Conservation (phyloP, 1,139 yeast species). For the Lodderomyces pseudojiufengensis region DNA sequence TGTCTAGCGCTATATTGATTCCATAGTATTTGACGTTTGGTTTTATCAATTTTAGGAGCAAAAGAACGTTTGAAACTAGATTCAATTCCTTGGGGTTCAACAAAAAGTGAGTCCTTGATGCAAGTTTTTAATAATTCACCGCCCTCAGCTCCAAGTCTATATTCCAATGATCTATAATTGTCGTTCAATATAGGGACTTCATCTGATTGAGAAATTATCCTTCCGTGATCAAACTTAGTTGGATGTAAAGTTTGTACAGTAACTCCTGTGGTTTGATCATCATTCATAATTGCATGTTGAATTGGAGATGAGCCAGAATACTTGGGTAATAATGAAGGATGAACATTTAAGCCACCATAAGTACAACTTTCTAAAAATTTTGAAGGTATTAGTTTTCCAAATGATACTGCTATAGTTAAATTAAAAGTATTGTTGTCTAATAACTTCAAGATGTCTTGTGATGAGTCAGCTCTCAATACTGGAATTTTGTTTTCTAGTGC, state of each 20-base stretch:
- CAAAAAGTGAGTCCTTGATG: constrained; percentile 32
- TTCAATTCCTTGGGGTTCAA: no score
- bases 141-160: constrained; percentile 55
- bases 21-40: constrained; percentile 48
- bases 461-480: constrained; percentile 57
- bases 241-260: constrained; percentile 91
- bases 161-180: constrained; percentile 38
- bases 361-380: constrained; percentile 44
- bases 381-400: constrained; percentile 74
- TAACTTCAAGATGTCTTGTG: constrained; percentile 45
- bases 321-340: constrained; percentile 83
- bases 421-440: constrained; percentile 35
- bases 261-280: constrained; percentile 69
- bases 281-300: constrained; percentile 70
- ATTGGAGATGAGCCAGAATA: constrained; percentile 91
- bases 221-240: constrained; percentile 77
- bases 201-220: constrained; percentile 57
- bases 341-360: constrained; percentile 82
- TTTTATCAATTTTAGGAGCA: constrained; percentile 53
- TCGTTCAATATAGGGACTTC: constrained; percentile 45
- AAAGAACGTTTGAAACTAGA: constrained; percentile 48
- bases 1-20: constrained; percentile 26
- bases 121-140: constrained; percentile 52
- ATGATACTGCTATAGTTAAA: constrained; percentile 84
- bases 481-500: constrained; percentile 32